Base-by-base conservation (phyloP, 108 stramenopile genomes). In the Fistulifera solaris region DNA sequence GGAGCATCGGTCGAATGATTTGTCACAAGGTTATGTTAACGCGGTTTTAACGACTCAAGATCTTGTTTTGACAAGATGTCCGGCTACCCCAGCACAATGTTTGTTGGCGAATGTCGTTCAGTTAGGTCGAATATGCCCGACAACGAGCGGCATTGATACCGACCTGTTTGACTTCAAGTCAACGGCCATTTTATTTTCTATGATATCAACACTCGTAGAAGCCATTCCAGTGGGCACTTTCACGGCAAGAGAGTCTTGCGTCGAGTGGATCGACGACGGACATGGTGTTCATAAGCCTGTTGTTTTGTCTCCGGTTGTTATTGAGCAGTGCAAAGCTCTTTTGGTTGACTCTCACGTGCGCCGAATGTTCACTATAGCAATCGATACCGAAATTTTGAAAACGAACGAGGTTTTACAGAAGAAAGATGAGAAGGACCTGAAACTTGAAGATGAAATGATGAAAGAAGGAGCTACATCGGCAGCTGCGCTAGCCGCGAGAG, bases 201-300 rank as follows among this genome's bases (percentile, higher is more conserved):
- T 92, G 26, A 27, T 92, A 24, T 61, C 81, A 5, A 71, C 60
- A 13, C 58, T 92, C 12, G 58, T 92, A 11, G 74, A 92, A 62
- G 63, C 71, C 13, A 68, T 80, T 18, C 89, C 89, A 0, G 31
- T 85, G 15, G 81, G 79, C 22, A 83, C 85, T 1, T 79, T 92
- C 44, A 62, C 67, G 17, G 66, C 76, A 8, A 57, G 69, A 12
- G 62, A 77, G 18, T 81, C 81, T 47, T 62, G 78, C 31, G 83
- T 92, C 13, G 85, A 80, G 48, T 87, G 89, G 89, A 66, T 92
- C 17, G 68, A 70, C 16, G 75, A 76, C 40, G 86, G 84, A n/a
- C 59, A 75, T 7, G 77, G 82, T 12, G 72, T 68, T 54, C 77
- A 72, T 13, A 70, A 77, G 24, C 83, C 85, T 0, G 71, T 92